These are phyloP conservation scores for Ogataea pilisensis DNA, from an alignment of 805 yeast species.

Conservation along the genomic window DNA sequence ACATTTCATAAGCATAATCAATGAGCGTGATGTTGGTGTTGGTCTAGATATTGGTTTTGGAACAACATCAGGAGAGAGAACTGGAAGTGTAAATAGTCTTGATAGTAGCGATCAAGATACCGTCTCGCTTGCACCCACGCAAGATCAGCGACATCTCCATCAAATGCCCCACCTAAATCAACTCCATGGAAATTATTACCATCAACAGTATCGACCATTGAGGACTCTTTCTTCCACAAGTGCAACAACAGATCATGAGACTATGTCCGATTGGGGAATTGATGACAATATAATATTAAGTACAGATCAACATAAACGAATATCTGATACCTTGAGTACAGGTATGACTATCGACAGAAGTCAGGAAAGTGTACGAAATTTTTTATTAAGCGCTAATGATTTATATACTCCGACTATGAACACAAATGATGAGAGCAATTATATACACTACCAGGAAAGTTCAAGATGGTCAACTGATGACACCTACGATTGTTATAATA, in stretches of 20 bases:
- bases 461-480: neutral
- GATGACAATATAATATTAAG: constrained; percentile 9
- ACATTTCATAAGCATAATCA: neutral
- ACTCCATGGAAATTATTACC: no score
- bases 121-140: no score
- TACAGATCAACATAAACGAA: neutral
- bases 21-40: constrained; percentile 1
- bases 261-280: constrained; percentile 23
- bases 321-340: neutral
- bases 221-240: neutral
- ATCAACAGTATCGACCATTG: neutral
- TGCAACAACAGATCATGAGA: neutral
- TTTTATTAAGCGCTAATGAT: neutral
- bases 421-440: neutral
- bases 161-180: no score
- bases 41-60: neutral
- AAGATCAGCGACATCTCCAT: no score
- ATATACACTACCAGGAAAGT: neutral
- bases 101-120: neutral
- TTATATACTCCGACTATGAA: neutral
- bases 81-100: neutral
- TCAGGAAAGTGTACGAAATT: neutral
- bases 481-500: neutral
- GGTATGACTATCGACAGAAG: neutral
- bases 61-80: neutral